These are phyloP conservation scores for Cordia subcordata DNA, from an alignment of 257 asterid species.

Conservation along the genomic window DNA sequence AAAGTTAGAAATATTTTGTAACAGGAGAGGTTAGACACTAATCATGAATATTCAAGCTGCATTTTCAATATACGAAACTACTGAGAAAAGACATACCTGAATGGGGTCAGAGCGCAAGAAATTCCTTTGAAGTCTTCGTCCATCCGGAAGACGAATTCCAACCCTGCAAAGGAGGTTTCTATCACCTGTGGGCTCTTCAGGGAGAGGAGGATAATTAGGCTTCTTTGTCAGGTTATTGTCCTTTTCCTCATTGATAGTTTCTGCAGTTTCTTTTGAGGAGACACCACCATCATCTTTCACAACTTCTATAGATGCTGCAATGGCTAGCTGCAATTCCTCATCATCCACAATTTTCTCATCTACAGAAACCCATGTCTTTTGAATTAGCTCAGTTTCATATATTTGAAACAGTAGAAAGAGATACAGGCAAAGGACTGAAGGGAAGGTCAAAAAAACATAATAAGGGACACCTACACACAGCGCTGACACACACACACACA, in stretches of 20 bases:
- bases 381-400: constrained; percentile 4
- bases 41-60: too few relatives aligned
- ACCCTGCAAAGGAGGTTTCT: constrained; percentile 70
- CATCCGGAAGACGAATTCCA: constrained; percentile 95
- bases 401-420: too few relatives aligned
- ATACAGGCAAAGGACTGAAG: too few relatives aligned
- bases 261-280: constrained; percentile 30
- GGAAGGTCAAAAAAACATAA: too few relatives aligned
- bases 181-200: constrained; percentile 86
- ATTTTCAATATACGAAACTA: background rate
- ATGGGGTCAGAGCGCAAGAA: constrained; percentile 79
- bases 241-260: constrained; percentile 33
- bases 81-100: constrained; percentile 43
- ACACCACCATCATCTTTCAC: constrained; percentile 31
- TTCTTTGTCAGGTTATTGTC: constrained; percentile 19
- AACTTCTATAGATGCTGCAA: constrained; percentile 83
- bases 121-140: constrained; percentile 88
- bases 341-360: constrained; percentile 53
- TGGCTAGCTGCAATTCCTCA: constrained; percentile 64
- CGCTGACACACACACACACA: too few relatives aligned
- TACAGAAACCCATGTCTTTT: constrained; percentile 27
- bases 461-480: too few relatives aligned
- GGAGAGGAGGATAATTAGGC: constrained; percentile 70
- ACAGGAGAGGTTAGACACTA: too few relatives aligned
- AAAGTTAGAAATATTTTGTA: too few relatives aligned